A percentile compares a stretch with the other conserved stretches of the same genome.
Evolutionary conservation across 169 alveolate species (phyloP).

Genomic region (Plasmodium gaboni): DNA sequence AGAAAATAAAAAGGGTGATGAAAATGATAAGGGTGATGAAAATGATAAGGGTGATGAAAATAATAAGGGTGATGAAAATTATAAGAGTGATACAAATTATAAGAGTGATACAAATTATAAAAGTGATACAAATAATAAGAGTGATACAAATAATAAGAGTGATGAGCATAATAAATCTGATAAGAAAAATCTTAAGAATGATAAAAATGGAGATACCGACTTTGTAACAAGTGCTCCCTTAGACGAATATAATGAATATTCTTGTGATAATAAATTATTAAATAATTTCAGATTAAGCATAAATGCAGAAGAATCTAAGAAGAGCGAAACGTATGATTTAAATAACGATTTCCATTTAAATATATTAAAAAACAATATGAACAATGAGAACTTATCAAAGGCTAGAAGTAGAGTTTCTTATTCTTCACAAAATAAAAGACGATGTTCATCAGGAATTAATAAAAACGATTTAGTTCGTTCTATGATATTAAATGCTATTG

Average conservation of each 20-base stretch:
- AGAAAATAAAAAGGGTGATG: no score
- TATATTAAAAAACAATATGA: no score
- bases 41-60: no score
- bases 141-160: neutral
- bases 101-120: no score
- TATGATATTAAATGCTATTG: slow-evolving; percentile 42
- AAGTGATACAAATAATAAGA: no score
- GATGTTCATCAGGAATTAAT: slow-evolving; percentile 15
- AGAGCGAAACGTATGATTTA: neutral
- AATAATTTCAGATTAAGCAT: neutral
- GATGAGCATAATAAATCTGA: neutral
- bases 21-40: no score
- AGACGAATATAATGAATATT: slow-evolving; percentile 3
- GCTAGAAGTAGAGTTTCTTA: no score
- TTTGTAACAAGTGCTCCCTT: slow-evolving; percentile 4
- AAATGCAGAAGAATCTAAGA: neutral
- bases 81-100: no score
- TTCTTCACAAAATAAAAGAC: neutral
- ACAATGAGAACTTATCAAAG: no score
- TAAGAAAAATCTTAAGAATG: neutral
- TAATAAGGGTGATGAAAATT: no score
- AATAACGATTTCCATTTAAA: no score
- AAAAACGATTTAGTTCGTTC: slow-evolving; percentile 37
- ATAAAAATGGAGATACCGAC: neutral
- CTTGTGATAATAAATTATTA: neutral